Percentiles rank a stretch among this genome's conserved stretches.
Evolutionary conservation across 495 filamentous ascomycete species (phyloP).

Genomic region (Evernia prunastri): DNA sequence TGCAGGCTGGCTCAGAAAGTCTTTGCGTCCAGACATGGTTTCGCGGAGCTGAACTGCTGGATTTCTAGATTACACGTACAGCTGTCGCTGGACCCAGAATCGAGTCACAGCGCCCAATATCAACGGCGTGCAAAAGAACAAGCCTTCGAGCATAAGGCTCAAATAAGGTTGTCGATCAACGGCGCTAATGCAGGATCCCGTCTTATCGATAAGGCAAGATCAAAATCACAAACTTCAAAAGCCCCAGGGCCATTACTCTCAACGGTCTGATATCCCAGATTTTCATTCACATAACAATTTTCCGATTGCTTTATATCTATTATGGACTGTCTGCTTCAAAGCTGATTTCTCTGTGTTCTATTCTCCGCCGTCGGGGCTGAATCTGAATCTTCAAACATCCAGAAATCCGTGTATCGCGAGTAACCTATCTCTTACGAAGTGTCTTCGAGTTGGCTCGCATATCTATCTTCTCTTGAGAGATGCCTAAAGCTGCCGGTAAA

Average conservation of each 20-base stretch:
- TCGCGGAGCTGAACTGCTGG: background rate
- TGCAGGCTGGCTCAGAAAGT: constrained; percentile 85
- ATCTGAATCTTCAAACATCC: background rate
- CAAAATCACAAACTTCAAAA: background rate
- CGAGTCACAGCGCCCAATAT: background rate
- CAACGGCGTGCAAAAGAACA: background rate
- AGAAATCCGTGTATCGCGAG: background rate
- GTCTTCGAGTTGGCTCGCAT: background rate
- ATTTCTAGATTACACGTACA: background rate
- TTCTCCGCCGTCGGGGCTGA: background rate
- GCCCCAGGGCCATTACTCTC: too few species aligned
- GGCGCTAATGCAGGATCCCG: background rate
- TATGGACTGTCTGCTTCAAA: too few species aligned
- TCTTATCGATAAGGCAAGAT: constrained; percentile 19
- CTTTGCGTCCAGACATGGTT: constrained; percentile 59
- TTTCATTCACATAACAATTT: too few species aligned
- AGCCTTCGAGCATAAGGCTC: constrained; percentile 2
- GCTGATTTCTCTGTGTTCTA: background rate
- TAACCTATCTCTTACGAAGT: background rate
- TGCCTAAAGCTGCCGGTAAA: constrained; percentile 55
- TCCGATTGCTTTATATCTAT: too few species aligned
- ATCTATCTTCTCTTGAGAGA: constrained; percentile 21
- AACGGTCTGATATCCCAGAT: too few species aligned
- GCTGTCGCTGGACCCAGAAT: background rate
- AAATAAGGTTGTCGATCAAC: background rate